A percentile compares a stretch with the other conserved stretches of the same genome.
These are phyloP conservation scores for Beauveria scarabaeidicola DNA, from an alignment of 2,329 filamentous ascomycete species.

Conservation along the genomic window DNA sequence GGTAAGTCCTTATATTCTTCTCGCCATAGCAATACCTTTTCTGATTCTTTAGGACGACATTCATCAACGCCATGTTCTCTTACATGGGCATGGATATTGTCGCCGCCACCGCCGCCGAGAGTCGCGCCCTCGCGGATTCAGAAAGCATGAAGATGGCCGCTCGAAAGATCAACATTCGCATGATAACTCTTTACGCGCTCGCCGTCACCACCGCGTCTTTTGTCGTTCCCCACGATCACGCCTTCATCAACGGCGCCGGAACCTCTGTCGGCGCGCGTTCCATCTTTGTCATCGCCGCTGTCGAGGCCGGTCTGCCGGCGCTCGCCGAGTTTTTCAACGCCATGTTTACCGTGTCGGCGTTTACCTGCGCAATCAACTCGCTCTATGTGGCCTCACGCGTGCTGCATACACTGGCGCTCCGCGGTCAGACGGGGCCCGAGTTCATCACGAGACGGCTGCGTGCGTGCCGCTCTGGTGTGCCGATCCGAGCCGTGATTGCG, in stretches of 20 bases:
- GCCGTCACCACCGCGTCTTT: conserved; percentile 22
- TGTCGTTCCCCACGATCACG: conserved; percentile 28
- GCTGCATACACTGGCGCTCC: conserved; percentile 28
- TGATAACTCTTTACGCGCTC: conserved; percentile 22
- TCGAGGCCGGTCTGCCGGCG: conserved; percentile 27
- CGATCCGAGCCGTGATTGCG: conserved; percentile 29
- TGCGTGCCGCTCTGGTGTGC: conserved; percentile 29
- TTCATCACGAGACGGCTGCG: conserved; percentile 30
- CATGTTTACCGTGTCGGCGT: conserved; percentile 29
- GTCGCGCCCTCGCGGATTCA: conserved; percentile 24
- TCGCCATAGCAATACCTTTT: too few relatives aligned
- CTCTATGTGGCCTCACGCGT: conserved; percentile 30
- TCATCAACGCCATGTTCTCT: conserved; percentile 29
- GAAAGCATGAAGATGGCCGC: conserved; percentile 34
- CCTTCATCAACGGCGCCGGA: conserved; percentile 31
- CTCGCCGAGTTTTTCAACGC: conserved; percentile 30
- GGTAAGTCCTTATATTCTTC: conserved; percentile 19
- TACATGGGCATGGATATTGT: conserved; percentile 32
- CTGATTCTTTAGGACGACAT: conserved; percentile 23
- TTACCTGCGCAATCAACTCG: conserved; percentile 30
- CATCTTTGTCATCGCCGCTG: conserved; percentile 29
- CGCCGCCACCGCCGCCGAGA: conserved; percentile 29
- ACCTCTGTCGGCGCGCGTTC: conserved; percentile 25
- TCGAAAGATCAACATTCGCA: conserved; percentile 29
- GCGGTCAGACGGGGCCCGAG: conserved; percentile 30